Conservation (phyloP, 1,284 basidiomycete genomes). For the Inonotus hispidus region DNA sequence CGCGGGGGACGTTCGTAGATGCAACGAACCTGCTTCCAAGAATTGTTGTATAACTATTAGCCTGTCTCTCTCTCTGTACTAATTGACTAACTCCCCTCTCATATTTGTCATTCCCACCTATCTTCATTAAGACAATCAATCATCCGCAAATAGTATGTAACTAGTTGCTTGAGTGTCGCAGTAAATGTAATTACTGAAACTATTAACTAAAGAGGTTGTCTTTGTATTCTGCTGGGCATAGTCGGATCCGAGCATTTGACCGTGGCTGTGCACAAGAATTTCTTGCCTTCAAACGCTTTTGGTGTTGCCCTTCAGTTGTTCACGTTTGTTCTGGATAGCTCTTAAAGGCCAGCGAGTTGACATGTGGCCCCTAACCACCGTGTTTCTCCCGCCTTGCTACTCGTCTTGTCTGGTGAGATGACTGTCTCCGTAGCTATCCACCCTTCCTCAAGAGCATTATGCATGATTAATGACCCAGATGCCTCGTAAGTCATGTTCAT, state of each 20-base stretch:
- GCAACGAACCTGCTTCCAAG: not conserved
- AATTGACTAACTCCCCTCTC: not conserved
- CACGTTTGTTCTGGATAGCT: not conserved
- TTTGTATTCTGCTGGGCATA: not conserved
- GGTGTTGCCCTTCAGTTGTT: not conserved
- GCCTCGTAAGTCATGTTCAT: conserved; percentile 44
- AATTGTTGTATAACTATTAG: conserved; percentile 8
- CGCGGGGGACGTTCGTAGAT: not conserved
- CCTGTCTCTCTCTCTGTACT: not conserved
- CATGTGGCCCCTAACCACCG: not conserved
- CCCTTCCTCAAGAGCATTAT: conserved; percentile 46
- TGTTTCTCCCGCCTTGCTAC: not conserved
- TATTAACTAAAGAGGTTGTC: not conserved
- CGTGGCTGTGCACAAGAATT: not conserved
- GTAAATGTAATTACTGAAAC: not conserved
- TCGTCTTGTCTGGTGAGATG: conserved; percentile 36
- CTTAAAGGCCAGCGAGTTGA: not conserved
- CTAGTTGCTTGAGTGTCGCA: not conserved
- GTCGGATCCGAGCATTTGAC: not conserved
- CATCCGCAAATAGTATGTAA: not conserved
- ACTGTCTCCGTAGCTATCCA: conserved; percentile 56
- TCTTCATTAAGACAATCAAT: conserved; percentile 3
- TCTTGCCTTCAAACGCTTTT: not conserved
- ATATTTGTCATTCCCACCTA: not conserved
- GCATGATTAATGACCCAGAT: conserved; percentile 67